Evolutionary conservation across 305 asterid species (phyloP), one percentile per base, ranked within the genome.

Genomic region (Fraxinus greggii): DNA sequence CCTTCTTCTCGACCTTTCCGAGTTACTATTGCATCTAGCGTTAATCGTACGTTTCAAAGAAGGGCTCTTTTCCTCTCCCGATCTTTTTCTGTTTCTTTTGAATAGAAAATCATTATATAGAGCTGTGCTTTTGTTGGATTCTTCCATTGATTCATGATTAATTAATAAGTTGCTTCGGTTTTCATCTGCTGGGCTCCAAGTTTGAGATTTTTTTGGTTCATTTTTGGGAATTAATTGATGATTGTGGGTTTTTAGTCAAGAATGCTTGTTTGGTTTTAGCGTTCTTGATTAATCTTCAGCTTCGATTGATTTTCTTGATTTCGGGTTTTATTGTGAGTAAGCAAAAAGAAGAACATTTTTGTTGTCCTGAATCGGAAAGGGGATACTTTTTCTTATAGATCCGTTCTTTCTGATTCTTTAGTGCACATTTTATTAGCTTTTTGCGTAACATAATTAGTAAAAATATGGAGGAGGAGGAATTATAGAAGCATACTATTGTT

Each of bases 41-140:
- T 86, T 81, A 82, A 17, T 84, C 76, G 70, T 48, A 81, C 84
- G 83, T 38, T 84, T 80, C 87, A 35, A 83, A 74, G 86, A 19
- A 9, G 83, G 79, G 85, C 86, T 81, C 61, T 78, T 81, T 81
- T 82, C 73, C 76, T 77, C 73, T 45, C 33, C 45, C 51, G 65
- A 63, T 84, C 38, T 74, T 21, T 56, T 77, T 81, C 79, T 32
- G 36, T 80, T 82, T 38, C 26, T 61, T 65, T 9, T 65, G 19
- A 24, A 24, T 21, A 26, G 33, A 24, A 10, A 24, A 26, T 65
- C 28, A 26, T 28, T 9, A 26, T 65, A 12, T 17, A 4, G 33
- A 24, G 23, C 76, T 54, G 59, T 35, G 33, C 70, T 78, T 28
- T 28, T 31, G n/a, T 80, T 73, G 77, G 23, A 63, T 81, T 76